Evolutionary conservation across 805 yeast species (phyloP).

Genomic region (Nakazawaea ambrosiae): DNA sequence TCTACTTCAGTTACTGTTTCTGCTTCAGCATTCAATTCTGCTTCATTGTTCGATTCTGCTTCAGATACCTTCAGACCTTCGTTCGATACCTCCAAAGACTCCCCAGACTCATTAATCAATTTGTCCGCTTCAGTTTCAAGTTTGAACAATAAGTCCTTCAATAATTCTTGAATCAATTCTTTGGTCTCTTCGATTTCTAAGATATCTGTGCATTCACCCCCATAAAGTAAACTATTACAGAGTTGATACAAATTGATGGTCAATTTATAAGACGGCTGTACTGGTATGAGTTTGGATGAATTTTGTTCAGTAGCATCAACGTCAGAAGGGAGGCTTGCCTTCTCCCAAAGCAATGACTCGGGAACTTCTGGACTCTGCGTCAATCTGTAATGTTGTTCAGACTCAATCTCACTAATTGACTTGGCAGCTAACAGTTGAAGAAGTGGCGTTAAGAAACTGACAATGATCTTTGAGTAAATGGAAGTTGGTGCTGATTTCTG

Average conservation of each 20-base stretch:
- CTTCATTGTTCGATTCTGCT: background rate
- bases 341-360: constrained; percentile 4
- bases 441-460: background rate
- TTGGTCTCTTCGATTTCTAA: constrained; percentile 1
- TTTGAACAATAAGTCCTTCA: background rate
- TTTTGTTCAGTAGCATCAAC: too few relatives aligned
- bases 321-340: too few relatives aligned
- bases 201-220: constrained; percentile 1
- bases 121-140: too few relatives aligned
- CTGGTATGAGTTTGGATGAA: constrained; percentile 1
- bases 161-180: background rate
- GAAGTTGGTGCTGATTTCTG: too few relatives aligned
- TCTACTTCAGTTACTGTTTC: background rate
- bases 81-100: background rate
- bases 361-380: background rate
- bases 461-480: background rate
- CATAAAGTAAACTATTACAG: background rate
- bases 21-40: background rate
- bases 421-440: background rate
- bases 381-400: background rate
- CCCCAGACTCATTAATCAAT: background rate
- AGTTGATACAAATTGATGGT: constrained; percentile 2
- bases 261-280: constrained; percentile 7
- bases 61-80: background rate
- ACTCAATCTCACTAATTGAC: background rate